Conservation (phyloP, 208 protist species). For the Wallacemonas rigidus region DNA sequence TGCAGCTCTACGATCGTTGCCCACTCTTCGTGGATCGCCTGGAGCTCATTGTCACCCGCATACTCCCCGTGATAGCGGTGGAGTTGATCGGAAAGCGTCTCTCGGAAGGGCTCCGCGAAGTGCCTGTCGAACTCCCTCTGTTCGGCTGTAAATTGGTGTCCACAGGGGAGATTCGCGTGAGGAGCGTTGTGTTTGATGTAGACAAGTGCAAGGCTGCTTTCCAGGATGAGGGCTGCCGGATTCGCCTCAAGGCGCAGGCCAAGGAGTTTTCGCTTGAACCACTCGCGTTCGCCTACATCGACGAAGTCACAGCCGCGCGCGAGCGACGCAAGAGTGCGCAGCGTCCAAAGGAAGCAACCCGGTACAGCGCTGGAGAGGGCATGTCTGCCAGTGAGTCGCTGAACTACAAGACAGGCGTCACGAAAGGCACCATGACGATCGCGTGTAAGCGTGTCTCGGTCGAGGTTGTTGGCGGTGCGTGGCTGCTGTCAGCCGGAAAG, state of each 20-base stretch:
- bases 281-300: slow-evolving; percentile 60
- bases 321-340: slow-evolving; percentile 16
- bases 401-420: slow-evolving; percentile 33
- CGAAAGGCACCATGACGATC: slow-evolving; percentile 21
- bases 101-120: slow-evolving; percentile 26
- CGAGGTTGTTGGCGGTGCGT: slow-evolving; percentile 18
- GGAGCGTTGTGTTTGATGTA: slow-evolving; percentile 37
- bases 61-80: slow-evolving; percentile 41
- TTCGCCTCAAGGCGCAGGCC: slow-evolving; percentile 39
- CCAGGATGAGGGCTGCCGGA: slow-evolving; percentile 36
- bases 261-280: slow-evolving; percentile 44
- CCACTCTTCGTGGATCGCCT: slow-evolving; percentile 27
- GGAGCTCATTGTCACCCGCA: slow-evolving; percentile 27
- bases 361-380: not conserved
- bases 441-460: slow-evolving; percentile 27
- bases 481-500: slow-evolving; percentile 19
- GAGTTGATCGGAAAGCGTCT: slow-evolving; percentile 35
- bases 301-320: slow-evolving; percentile 37
- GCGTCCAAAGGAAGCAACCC: not conserved
- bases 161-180: slow-evolving; percentile 38
- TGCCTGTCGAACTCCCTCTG: slow-evolving; percentile 44
- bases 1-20: slow-evolving; percentile 46
- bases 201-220: slow-evolving; percentile 37
- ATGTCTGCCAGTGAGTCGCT: not conserved
- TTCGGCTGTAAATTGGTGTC: slow-evolving; percentile 54